Evolutionary conservation across 805 yeast genomes (phyloP).

Genomic region (Nakazawaea wickerhamii): DNA sequence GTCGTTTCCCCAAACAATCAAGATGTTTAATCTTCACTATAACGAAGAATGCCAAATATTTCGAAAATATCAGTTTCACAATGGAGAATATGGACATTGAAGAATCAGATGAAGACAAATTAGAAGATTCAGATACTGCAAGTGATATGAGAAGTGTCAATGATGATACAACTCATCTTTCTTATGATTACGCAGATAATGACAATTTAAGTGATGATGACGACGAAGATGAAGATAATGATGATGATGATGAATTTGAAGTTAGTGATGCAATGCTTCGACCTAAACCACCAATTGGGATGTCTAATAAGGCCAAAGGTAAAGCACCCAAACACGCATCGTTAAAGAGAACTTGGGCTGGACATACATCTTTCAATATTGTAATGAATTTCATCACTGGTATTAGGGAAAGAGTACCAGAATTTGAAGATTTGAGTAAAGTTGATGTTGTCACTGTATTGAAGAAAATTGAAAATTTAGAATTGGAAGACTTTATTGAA

Average conservation of each 20-base stretch:
- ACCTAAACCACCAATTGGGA: constrained; percentile 52
- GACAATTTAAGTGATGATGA: background rate
- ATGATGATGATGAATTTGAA: constrained; percentile 18
- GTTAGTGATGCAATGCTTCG: constrained; percentile 35
- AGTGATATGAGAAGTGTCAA: background rate
- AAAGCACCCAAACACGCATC: constrained; percentile 48
- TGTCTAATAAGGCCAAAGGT: constrained; percentile 52
- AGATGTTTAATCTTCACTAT: constrained; percentile 49
- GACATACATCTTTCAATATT: constrained; percentile 41
- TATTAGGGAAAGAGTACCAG: constrained; percentile 28
- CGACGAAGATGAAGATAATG: background rate
- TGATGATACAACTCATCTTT: background rate
- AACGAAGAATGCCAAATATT: constrained; percentile 26
- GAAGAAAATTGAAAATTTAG: constrained; percentile 34
- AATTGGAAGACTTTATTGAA: constrained; percentile 21
- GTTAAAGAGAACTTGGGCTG: constrained; percentile 50
- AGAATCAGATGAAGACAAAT: background rate
- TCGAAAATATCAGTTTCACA: constrained; percentile 8
- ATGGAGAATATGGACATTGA: constrained; percentile 10
- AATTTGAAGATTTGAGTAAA: constrained; percentile 19
- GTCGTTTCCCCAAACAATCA: constrained; percentile 47
- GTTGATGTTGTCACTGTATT: constrained; percentile 29
- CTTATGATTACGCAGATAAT: background rate
- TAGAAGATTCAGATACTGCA: background rate
- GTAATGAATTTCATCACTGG: constrained; percentile 31